phyloP scores from a whole-genome alignment of 805 yeast genomes.

The Barnettozyma californica region DNA sequence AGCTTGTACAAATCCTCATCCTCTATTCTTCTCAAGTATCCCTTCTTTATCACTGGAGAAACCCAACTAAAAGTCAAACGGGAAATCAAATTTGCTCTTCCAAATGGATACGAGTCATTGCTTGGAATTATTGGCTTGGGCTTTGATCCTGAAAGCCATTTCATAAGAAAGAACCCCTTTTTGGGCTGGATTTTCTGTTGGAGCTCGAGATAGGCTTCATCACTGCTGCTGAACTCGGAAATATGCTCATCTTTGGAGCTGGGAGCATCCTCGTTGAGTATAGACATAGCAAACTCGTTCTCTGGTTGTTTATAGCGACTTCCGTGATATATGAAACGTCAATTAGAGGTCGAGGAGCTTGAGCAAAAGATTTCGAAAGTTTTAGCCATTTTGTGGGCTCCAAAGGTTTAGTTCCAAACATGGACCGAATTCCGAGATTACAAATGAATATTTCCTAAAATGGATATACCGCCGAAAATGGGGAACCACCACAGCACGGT shows the following conservation, averaged over 20 bases:
- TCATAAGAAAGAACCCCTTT: slow-evolving; percentile 14
- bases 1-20: slow-evolving; percentile 49
- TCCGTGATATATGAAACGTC: neutral
- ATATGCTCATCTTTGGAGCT: slow-evolving; percentile 1
- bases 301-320: neutral
- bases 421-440: neutral
- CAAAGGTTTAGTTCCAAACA: neutral
- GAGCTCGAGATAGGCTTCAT: neutral
- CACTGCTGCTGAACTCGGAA: neutral
- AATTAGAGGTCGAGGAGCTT: neutral
- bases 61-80: slow-evolving; percentile 21
- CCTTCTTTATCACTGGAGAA: slow-evolving; percentile 28
- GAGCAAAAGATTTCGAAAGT: neutral
- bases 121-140: slow-evolving; percentile 20
- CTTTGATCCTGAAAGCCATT: slow-evolving; percentile 12
- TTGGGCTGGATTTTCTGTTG: slow-evolving; percentile 12
- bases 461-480: neutral
- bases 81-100: slow-evolving; percentile 17
- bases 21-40: slow-evolving; percentile 58
- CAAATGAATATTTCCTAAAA: neutral
- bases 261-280: neutral
- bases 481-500: too few species aligned
- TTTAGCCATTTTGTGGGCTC: neutral
- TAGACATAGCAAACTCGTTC: neutral
- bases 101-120: slow-evolving; percentile 15